Evolutionary conservation across 768 basidiomycete species (phyloP), one percentile per base, ranked within the genome.

Genomic region (Kwoniella sp.): DNA sequence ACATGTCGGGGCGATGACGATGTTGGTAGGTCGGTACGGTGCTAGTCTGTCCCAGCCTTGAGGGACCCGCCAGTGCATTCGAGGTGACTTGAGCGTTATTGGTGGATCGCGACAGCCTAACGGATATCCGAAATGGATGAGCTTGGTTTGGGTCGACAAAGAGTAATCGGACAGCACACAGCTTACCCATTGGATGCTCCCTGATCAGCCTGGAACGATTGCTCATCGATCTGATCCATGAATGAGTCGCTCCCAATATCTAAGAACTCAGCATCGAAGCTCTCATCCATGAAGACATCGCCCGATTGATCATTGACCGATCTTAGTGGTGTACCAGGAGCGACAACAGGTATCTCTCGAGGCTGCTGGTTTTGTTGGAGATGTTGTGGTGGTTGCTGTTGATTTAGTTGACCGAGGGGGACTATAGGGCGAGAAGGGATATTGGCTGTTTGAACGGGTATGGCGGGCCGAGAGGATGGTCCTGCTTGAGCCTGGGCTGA

Each of bases 211-310:
- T 48, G 30, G 26, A 30, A 30, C 44, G 46, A 53, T 40, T 29
- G 48, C 27, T 55, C 48, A 15, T 68, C 67, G 15, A 64, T 47
- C 26, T 33, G 47, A 40, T 68, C 58, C 33, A 68, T n/a, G 24
- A 68, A 55, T 12, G 62, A 63, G 24, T 62, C 60, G 26, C 61
- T 59, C 6, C 47, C 60, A n/a, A 68, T 55, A 54, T 68, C 68
- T 44, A 71, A 17, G 47, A 76, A 76, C 30, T 76, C 74, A 8
- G 68, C 65, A 64, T 76, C 74, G 27, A 70, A 67, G 21, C 58
- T 59, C 47, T 76, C 74, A n/a, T 68, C 68, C 60, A 72, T 60
- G 56, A 53, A 65, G 9, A 68, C 59, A 26, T 67, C 63, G 13
- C 59, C 64, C n/a, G 50, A 57, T 21, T 21, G 37, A 13, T 74